These are phyloP conservation scores for Durusdinium trenchii DNA, from an alignment of 73 alveolate genomes.

Conservation along the genomic window DNA sequence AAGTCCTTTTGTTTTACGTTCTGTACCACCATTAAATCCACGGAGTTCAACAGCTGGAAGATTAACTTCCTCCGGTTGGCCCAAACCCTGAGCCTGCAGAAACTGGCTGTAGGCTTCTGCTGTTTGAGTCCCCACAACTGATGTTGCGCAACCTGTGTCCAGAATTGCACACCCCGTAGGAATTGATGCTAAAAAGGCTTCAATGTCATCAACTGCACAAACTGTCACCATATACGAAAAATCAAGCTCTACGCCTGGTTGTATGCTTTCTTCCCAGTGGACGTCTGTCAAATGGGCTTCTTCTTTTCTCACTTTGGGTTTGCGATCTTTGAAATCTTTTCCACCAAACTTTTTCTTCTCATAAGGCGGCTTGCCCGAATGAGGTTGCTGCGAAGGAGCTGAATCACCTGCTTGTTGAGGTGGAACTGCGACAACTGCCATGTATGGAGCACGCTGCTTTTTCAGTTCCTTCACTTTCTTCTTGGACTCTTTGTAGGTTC, in stretches of 20 bases:
- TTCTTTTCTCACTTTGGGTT: not conserved
- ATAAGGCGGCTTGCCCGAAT: not conserved
- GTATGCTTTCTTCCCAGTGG: too few relatives aligned
- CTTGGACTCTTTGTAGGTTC: conserved; percentile 35
- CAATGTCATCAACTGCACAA: not conserved
- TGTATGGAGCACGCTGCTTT: not conserved
- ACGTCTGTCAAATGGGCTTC: not conserved
- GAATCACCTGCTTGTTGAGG: not conserved
- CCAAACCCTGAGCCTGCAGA: not conserved
- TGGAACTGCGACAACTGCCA: too few relatives aligned
- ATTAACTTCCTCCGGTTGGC: not conserved
- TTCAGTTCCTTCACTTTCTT: not conserved
- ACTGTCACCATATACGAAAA: conserved; percentile 36
- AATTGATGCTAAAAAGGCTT: not conserved
- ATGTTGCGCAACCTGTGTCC: conserved; percentile 32
- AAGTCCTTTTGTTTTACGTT: not conserved
- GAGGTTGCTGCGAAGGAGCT: not conserved
- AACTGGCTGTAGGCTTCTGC: not conserved
- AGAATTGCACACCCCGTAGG: not conserved
- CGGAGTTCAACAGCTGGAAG: conserved; percentile 31
- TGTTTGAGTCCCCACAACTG: not conserved
- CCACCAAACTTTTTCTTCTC: not conserved
- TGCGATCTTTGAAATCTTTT: not conserved
- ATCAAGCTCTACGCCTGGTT: not conserved
- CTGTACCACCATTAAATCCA: not conserved